Evolutionary conservation across 768 basidiomycete genomes (phyloP), one percentile per base, ranked within the genome.

Genomic region (Boletus vermiculosoides): DNA sequence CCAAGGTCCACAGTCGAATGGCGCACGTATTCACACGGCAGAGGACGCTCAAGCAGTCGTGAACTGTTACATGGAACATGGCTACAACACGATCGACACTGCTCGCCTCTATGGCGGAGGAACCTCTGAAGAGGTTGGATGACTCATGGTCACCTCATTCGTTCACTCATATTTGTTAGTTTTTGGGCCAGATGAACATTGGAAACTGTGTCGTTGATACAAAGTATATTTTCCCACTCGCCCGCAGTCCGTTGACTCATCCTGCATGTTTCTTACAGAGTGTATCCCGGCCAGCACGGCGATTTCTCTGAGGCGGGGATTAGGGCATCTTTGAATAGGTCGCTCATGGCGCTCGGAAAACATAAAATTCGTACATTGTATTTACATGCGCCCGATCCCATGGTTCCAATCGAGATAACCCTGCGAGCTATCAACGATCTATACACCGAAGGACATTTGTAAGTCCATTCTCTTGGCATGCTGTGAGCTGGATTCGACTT

Each of bases 381-480:
- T 66, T 71, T 85, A 0, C 83, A 83, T 56, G 71, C 68, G 5
- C 75, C 76, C 0, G 78, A 81, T 63, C 74, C 76, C 42, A 73
- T 69, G 9, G 77, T 74, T 10, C 76, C 77, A 1, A 81, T 78
- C 60, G 75, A 77, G 45, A 77, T 73, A 12, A 83, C 80, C 0
- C 57, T 83, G 25, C 74, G 71, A 56, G 77, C 73, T 2, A 72
- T 80, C 53, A 69, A 84, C 63, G 71, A 79, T 11, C 63, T 81
- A 23, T 71, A 83, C 73, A 73, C 77, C 52, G 78, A 80, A 63
- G 81, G 83, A 4, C 74, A 79, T 61, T 83, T 84, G 65, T 80
- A 71, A 56, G 77, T 66, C 5, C 22, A 44, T 40, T 57, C 23
- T 33, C 18, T 16, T 46, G 7, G 42, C 31, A 28, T 33, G 28